Conservation (phyloP, 306 rosid species). For the Glycyrrhiza uralensis region DNA sequence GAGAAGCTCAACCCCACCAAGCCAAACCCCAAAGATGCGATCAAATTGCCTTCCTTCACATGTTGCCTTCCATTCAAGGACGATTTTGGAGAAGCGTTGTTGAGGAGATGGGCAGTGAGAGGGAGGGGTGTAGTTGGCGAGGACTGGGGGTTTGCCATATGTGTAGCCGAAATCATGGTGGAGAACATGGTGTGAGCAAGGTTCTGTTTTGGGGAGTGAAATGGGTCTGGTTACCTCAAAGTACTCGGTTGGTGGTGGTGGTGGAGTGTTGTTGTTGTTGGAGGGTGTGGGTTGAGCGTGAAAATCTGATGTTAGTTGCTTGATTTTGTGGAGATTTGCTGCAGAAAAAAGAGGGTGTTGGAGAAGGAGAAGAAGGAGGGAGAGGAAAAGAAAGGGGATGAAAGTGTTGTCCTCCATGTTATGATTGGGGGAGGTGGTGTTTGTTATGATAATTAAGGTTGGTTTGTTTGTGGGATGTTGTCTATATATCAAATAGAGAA, state of each 20-base stretch:
- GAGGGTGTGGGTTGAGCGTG: slow-evolving; percentile 13
- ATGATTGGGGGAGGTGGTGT: neutral
- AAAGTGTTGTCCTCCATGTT: neutral
- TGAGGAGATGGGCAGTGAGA: slow-evolving; percentile 48
- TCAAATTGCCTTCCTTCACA: slow-evolving; percentile 82
- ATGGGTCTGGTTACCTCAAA: slow-evolving; percentile 90
- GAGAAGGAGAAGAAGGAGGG: slow-evolving; percentile 33
- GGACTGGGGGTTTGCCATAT: slow-evolving; percentile 66
- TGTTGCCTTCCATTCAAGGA: slow-evolving; percentile 76
- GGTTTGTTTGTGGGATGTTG: neutral
- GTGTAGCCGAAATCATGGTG: slow-evolving; percentile 73
- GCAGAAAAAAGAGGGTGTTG: slow-evolving; percentile 39
- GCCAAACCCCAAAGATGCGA: slow-evolving; percentile 93
- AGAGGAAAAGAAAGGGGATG: neutral
- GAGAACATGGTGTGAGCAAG: slow-evolving; percentile 59
- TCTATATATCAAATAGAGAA: no score
- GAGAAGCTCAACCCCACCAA: slow-evolving; percentile 79
- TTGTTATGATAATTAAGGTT: neutral
- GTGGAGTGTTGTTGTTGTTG: slow-evolving; percentile 20
- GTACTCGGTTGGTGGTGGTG: slow-evolving; percentile 50
- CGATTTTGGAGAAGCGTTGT: slow-evolving; percentile 52
- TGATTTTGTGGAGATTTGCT: slow-evolving; percentile 50
- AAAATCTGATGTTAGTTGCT: slow-evolving; percentile 31
- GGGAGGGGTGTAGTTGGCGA: slow-evolving; percentile 65
- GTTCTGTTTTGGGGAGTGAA: slow-evolving; percentile 49